A percentile compares a stretch with the other conserved stretches of the same genome.
Evolutionary conservation across 2,329 filamentous ascomycete species (phyloP).

Genomic region (Lasiodiplodia theobromae): DNA sequence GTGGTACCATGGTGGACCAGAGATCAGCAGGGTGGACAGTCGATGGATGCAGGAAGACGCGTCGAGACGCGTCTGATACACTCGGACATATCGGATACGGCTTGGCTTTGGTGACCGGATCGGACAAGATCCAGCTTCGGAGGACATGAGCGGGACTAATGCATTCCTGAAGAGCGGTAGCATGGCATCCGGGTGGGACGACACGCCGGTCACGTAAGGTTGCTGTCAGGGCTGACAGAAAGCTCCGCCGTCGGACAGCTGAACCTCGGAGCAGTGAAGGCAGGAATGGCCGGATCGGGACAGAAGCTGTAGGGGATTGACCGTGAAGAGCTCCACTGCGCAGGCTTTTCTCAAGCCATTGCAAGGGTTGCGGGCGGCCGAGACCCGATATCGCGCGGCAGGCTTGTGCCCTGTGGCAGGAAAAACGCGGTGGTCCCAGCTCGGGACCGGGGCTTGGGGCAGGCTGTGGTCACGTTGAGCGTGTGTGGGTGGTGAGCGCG

Average conservation of each 20-base stretch:
- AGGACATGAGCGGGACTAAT: neutral
- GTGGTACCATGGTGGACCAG: slow-evolving; percentile 18
- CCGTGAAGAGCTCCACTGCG: slow-evolving; percentile 1
- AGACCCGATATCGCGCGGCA: slow-evolving; percentile 17
- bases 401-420: neutral
- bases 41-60: slow-evolving; percentile 15
- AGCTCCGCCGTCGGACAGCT: slow-evolving; percentile 25
- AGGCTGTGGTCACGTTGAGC: slow-evolving; percentile 12
- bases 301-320: slow-evolving; percentile 1
- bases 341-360: slow-evolving; percentile 18
- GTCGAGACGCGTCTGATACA: slow-evolving; percentile 24
- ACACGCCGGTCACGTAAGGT: slow-evolving; percentile 13
- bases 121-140: slow-evolving; percentile 9
- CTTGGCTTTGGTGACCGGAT: slow-evolving; percentile 12
- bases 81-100: slow-evolving; percentile 14
- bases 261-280: slow-evolving; percentile 11
- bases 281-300: slow-evolving; percentile 8
- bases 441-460: neutral
- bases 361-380: slow-evolving; percentile 6
- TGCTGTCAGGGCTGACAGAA: slow-evolving; percentile 8
- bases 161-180: neutral
- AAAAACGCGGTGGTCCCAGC: slow-evolving; percentile 25
- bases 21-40: slow-evolving; percentile 18
- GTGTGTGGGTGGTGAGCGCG: slow-evolving; percentile 17
- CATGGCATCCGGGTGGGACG: neutral